Percentiles rank a stretch among this genome's conserved stretches.
Evolutionary conservation across 306 rosid species (phyloP).

Genomic region (Cucumis hystrix): DNA sequence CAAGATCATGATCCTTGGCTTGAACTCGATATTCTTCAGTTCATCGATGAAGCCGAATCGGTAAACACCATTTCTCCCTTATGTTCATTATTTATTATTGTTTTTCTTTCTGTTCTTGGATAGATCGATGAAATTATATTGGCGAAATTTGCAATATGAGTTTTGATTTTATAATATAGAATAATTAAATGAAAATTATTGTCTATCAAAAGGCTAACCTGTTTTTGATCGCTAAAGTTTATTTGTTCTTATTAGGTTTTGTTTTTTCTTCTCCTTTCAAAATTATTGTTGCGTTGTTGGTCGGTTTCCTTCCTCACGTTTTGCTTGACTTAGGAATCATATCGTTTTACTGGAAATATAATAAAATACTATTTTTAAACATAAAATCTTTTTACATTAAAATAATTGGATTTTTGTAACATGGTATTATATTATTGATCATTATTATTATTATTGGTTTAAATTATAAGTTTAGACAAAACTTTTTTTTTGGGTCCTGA

Average conservation of each 20-base stretch:
- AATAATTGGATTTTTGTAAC: neutral
- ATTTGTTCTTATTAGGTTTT: neutral
- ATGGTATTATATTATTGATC: too few relatives aligned
- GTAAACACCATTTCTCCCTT: slow-evolving; percentile 14
- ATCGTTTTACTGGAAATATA: neutral
- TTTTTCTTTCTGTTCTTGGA: too few relatives aligned
- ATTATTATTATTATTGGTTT: too few relatives aligned
- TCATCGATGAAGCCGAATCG: slow-evolving; percentile 77
- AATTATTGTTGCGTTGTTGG: neutral
- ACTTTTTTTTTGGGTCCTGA: too few relatives aligned
- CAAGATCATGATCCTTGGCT: slow-evolving; percentile 69
- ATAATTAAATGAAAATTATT: neutral
- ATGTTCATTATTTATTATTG: too few relatives aligned
- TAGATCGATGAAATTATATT: neutral
- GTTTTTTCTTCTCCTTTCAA: neutral
- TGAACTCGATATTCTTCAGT: slow-evolving; percentile 64
- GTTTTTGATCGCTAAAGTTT: neutral
- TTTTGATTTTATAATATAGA: neutral
- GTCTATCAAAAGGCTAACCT: neutral
- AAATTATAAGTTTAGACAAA: too few relatives aligned
- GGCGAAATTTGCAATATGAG: neutral
- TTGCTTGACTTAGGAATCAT: neutral
- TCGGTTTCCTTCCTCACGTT: neutral
- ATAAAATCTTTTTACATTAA: neutral
- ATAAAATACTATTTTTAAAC: neutral